Evolutionary conservation across 148 eudicot species (phyloP).

Genomic region (Amaranthus hypochondriacus): DNA sequence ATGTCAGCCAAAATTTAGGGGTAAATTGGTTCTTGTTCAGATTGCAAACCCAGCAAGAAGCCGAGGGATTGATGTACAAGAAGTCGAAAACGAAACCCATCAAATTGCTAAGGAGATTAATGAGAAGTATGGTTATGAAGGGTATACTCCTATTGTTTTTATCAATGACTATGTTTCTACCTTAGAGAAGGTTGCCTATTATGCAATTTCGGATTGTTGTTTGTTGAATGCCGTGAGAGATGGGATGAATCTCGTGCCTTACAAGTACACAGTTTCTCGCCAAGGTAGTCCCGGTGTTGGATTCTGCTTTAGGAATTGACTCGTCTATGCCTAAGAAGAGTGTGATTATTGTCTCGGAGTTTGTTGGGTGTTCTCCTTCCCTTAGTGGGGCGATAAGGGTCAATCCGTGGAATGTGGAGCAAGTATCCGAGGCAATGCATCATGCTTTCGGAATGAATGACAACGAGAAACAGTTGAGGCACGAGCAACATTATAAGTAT

Average conservation of each 20-base stretch:
- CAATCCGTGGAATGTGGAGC: slow-evolving; percentile 76
- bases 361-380: slow-evolving; percentile 87
- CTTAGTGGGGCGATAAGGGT: slow-evolving; percentile 83
- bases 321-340: slow-evolving; percentile 37
- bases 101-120: slow-evolving; percentile 48
- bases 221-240: slow-evolving; percentile 83
- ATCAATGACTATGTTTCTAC: slow-evolving; percentile 51
- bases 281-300: slow-evolving; percentile 50
- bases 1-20: slow-evolving; percentile 42
- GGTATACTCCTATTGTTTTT: slow-evolving; percentile 70
- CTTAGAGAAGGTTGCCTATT: slow-evolving; percentile 63
- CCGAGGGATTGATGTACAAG: slow-evolving; percentile 69
- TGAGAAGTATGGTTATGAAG: slow-evolving; percentile 41
- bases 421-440: slow-evolving; percentile 55
- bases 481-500: slow-evolving; percentile 74
- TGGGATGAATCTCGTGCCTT: slow-evolving; percentile 89
- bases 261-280: slow-evolving; percentile 60
- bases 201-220: slow-evolving; percentile 65
- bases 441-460: slow-evolving; percentile 45
- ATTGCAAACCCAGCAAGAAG: slow-evolving; percentile 73
- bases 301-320: slow-evolving; percentile 38
- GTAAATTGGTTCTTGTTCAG: slow-evolving; percentile 66
- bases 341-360: slow-evolving; percentile 73
- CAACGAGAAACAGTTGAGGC: slow-evolving; percentile 58
- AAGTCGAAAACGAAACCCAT: slow-evolving; percentile 44